These are phyloP conservation scores for Calonectria leucothoes DNA, from an alignment of 2,329 filamentous ascomycete genomes.

Conservation along the genomic window DNA sequence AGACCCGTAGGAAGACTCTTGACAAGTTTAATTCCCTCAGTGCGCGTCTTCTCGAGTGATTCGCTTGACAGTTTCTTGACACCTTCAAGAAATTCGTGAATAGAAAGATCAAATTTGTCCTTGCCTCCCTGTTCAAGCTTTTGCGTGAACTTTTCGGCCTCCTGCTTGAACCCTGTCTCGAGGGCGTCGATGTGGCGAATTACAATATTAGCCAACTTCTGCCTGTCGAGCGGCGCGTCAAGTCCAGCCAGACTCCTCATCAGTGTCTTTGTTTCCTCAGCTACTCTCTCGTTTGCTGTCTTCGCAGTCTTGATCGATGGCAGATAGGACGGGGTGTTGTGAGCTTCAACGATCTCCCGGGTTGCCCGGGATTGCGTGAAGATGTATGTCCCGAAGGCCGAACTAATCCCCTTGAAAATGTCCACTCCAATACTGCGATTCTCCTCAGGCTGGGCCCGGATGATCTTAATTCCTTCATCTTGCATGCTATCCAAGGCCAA, in stretches of 20 bases:
- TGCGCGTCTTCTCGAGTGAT: background rate
- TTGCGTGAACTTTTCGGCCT: background rate
- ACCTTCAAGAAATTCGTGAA: background rate
- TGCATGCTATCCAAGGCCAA: no score
- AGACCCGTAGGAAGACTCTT: background rate
- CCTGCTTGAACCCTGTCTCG: background rate
- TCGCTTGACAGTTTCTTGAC: background rate
- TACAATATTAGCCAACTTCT: background rate
- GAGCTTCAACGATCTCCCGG: background rate
- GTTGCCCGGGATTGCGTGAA: no score
- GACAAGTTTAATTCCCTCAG: background rate
- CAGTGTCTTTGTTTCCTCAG: background rate
- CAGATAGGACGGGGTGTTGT: background rate
- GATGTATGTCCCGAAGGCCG: background rate
- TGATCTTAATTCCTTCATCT: no score
- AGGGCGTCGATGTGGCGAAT: background rate
- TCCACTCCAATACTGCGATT: no score
- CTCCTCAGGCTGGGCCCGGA: no score
- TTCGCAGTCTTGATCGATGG: background rate
- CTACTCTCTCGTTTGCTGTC: background rate
- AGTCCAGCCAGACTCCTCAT: background rate
- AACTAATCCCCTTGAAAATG: background rate
- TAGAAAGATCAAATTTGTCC: background rate
- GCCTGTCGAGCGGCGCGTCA: background rate
- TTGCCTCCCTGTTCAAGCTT: background rate